phyloP scores from a whole-genome alignment of 2,329 filamentous ascomycete genomes.

The Epichloe hybrida region DNA sequence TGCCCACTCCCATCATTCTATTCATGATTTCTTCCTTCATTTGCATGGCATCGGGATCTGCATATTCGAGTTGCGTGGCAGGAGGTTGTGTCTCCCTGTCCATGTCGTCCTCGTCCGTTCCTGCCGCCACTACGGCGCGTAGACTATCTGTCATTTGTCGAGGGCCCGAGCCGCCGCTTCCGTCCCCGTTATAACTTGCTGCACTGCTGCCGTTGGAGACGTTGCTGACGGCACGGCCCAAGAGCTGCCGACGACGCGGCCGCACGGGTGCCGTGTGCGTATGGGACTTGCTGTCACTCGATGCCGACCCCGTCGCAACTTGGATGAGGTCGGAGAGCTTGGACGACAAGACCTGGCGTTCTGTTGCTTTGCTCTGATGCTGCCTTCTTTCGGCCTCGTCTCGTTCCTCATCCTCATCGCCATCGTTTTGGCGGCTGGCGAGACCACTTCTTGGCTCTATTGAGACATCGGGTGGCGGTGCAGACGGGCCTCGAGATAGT shows the following conservation, averaged over 20 bases:
- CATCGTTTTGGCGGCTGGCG: neutral
- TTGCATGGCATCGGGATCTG: slow-evolving; percentile 34
- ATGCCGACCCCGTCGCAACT: neutral
- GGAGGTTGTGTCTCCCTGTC: slow-evolving; percentile 22
- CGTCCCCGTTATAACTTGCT: slow-evolving; percentile 21
- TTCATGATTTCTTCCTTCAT: slow-evolving; percentile 31
- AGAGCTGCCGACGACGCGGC: slow-evolving; percentile 32
- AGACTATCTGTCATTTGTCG: slow-evolving; percentile 2
- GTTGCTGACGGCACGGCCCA: slow-evolving; percentile 46
- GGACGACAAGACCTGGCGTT: slow-evolving; percentile 27
- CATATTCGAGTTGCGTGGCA: slow-evolving; percentile 40
- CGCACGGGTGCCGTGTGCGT: slow-evolving; percentile 8
- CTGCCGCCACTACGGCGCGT: slow-evolving; percentile 5
- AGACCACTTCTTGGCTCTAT: neutral
- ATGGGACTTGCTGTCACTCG: slow-evolving; percentile 6
- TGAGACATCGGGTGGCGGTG: slow-evolving; percentile 3
- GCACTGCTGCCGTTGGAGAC: slow-evolving; percentile 36
- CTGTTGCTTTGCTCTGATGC: slow-evolving; percentile 20
- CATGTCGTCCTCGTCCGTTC: slow-evolving; percentile 8
- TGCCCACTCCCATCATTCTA: slow-evolving; percentile 24
- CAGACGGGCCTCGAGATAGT: slow-evolving; percentile 4
- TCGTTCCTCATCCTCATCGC: slow-evolving; percentile 3
- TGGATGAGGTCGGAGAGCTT: slow-evolving; percentile 31
- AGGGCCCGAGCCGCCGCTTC: slow-evolving; percentile 11
- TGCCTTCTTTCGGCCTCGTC: slow-evolving; percentile 9